Base-by-base conservation (phyloP, 768 basidiomycete genomes). In the Clitopilus hobsonii region DNA sequence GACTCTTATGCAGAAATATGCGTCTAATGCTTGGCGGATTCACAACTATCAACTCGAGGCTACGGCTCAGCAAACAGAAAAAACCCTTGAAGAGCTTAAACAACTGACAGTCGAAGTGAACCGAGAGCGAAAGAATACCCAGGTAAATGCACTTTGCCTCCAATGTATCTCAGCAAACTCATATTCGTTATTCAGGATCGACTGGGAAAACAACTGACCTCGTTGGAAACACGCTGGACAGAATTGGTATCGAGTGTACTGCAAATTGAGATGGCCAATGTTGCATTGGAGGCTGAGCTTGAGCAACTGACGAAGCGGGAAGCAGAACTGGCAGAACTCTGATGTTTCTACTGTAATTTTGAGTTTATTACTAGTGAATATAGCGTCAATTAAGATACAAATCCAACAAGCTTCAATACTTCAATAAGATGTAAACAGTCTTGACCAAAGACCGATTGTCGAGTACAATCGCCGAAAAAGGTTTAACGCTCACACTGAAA, bases 221-320 rank as follows among this genome's bases (percentile, higher is more conserved):
- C 83, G 7, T 73, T 97, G 56, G 94, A 98, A 71, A 88, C 83
- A 30, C 80, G 86, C 58, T 98, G 95, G 95, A 95, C 92, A 20
- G 91, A 94, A 70, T 76, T 98, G 48, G 86, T 98, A 54, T 94
- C 92, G 53, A 88, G 73, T 63, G 89, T 95, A 45, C 73, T 98
- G 56, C 95, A 98, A 71, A 89, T 97, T 60, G 95, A 97, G 77
- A 86, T 98, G 84, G 96, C 94, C 16, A 95, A 94, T 67, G 80
- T 86, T 38, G 92, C 93, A 24, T 69, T 97, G 68, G 93, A 94
- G 61, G 85, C 76, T 5, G 93, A 97, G 64, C 77, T 97, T 49
- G 81, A 79, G 47, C 71, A 77, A 32, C 69, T 91, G 52, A 76
- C 78, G 61, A 73, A 71, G 56, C 78, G 70, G 57, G 87, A 88